These are phyloP conservation scores for Endotrypanum monterogeii DNA, from an alignment of 208 protist species.

Conservation along the genomic window DNA sequence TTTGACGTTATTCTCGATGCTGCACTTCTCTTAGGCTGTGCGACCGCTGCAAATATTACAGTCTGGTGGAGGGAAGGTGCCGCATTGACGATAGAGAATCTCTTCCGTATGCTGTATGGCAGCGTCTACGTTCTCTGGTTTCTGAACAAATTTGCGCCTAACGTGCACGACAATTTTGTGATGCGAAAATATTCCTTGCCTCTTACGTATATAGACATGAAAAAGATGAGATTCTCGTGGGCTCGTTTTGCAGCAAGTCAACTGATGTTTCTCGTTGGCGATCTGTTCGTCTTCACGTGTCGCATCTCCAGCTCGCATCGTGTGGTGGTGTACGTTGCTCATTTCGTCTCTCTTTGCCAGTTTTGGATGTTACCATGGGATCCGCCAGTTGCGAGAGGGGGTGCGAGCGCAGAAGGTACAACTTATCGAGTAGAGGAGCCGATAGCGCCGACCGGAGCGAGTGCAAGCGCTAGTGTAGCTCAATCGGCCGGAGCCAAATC, in stretches of 20 bases:
- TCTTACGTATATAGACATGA: slow-evolving; percentile 44
- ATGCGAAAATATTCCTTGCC: slow-evolving; percentile 75
- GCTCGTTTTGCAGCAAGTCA: slow-evolving; percentile 34
- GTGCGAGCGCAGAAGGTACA: neutral
- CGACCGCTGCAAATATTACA: slow-evolving; percentile 28
- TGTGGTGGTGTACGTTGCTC: slow-evolving; percentile 54
- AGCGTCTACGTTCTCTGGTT: slow-evolving; percentile 69
- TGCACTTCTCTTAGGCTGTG: slow-evolving; percentile 34
- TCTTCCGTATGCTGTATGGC: slow-evolving; percentile 60
- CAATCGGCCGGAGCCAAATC: neutral
- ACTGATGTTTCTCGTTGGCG: slow-evolving; percentile 71
- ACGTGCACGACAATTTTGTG: slow-evolving; percentile 79
- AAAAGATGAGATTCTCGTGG: slow-evolving; percentile 20
- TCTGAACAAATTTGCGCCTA: slow-evolving; percentile 74
- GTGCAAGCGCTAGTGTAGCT: neutral
- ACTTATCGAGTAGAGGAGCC: neutral
- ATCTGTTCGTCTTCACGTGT: slow-evolving; percentile 87
- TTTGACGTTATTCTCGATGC: slow-evolving; percentile 64
- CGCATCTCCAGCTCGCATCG: slow-evolving; percentile 65
- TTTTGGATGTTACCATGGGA: slow-evolving; percentile 69
- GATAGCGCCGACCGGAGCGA: neutral
- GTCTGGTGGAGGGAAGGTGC: slow-evolving; percentile 7
- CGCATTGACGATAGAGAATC: slow-evolving; percentile 30
- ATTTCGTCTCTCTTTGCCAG: slow-evolving; percentile 68
- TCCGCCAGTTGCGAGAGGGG: slow-evolving; percentile 32